Evolutionary conservation across 352 stramenopile genomes (phyloP).

Genomic region (Phytophthora pseudosyringae): DNA sequence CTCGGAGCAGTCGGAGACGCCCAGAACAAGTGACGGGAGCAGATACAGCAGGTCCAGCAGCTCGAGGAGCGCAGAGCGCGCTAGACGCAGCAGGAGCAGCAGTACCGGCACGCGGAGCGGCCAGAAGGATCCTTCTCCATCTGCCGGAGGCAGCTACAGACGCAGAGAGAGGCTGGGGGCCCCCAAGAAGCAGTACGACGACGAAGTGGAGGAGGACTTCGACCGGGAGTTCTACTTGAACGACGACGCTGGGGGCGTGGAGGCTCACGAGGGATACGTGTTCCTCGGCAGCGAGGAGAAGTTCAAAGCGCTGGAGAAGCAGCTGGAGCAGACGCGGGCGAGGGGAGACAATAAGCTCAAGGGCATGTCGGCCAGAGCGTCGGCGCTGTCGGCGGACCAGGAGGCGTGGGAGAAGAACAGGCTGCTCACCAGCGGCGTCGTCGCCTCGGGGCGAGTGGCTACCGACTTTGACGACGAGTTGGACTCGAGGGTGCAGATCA

Average conservation of each 20-base stretch:
- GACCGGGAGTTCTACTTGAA: conserved; percentile 96
- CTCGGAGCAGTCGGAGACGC: conserved; percentile 24
- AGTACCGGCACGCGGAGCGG: conserved; percentile 4
- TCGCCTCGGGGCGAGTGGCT: conserved; percentile 70
- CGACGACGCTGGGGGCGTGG: conserved; percentile 80
- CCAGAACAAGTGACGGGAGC: conserved; percentile 60
- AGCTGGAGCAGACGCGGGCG: conserved; percentile 83
- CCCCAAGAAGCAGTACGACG: conserved; percentile 83
- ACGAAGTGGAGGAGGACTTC: conserved; percentile 91
- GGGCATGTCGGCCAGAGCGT: conserved; percentile 91
- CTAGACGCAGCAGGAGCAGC: conserved; percentile 14
- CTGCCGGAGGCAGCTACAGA: conserved; percentile 2
- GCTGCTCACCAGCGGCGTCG: conserved; percentile 94
- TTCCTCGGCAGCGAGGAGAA: conserved; percentile 94
- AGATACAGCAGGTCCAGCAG: conserved; percentile 20
- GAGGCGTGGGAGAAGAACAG: conserved; percentile 98
- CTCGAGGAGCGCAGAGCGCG: conserved; percentile 4
- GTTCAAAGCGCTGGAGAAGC: conserved; percentile 91
- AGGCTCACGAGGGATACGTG: conserved; percentile 68
- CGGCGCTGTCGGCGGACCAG: conserved; percentile 96
- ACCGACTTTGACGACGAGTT: conserved; percentile 95
- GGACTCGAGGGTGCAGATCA: conserved; percentile 94
- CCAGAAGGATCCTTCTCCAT: not conserved
- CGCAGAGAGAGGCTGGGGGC: conserved; percentile 31
- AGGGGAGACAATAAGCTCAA: conserved; percentile 89